Percentiles rank a stretch among this genome's conserved stretches.
Conservation (phyloP, 768 basidiomycete species). For the Hypsizygus marmoreus region DNA sequence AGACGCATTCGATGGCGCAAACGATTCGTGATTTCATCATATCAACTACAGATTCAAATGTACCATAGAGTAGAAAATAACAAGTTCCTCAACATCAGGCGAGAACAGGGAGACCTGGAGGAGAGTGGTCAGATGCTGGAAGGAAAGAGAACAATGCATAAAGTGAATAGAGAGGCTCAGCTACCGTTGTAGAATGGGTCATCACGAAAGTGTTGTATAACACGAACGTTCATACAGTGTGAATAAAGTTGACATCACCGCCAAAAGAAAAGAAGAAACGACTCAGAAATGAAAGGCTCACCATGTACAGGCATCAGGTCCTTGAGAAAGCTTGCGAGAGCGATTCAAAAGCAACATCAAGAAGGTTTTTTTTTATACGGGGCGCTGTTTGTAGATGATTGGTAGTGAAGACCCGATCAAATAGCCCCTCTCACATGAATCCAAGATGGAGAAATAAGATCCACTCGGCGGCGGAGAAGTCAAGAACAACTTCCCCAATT, state of each 20-base stretch:
- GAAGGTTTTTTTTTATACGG: slow-evolving; percentile 13
- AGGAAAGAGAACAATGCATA: slow-evolving; percentile 1
- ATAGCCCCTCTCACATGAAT: too few species aligned
- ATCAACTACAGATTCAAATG: slow-evolving; percentile 3
- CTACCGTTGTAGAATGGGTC: slow-evolving; percentile 84
- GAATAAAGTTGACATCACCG: slow-evolving; percentile 66
- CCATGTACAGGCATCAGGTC: too few species aligned
- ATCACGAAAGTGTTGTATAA: slow-evolving; percentile 41
- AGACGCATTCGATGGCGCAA: slow-evolving; percentile 76
- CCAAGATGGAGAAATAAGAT: too few species aligned
- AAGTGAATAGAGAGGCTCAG: slow-evolving; percentile 53
- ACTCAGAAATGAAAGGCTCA: slow-evolving; percentile 21
- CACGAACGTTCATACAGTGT: slow-evolving; percentile 71
- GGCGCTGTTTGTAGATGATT: slow-evolving; percentile 19
- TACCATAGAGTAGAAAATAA: too few species aligned
- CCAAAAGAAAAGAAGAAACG: slow-evolving; percentile 17
- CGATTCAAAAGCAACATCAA: not conserved
- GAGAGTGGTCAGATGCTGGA: slow-evolving; percentile 4
- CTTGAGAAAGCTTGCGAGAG: not conserved
- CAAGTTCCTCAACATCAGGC: too few species aligned
- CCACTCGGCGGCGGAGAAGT: too few species aligned
- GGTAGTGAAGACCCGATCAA: slow-evolving; percentile 9
- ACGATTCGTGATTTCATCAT: slow-evolving; percentile 25
- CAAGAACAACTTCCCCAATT: too few species aligned
- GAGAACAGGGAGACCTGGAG: slow-evolving; percentile 18